phyloP scores from a whole-genome alignment of 352 stramenopile genomes.

The Phytopythium delawarense region DNA sequence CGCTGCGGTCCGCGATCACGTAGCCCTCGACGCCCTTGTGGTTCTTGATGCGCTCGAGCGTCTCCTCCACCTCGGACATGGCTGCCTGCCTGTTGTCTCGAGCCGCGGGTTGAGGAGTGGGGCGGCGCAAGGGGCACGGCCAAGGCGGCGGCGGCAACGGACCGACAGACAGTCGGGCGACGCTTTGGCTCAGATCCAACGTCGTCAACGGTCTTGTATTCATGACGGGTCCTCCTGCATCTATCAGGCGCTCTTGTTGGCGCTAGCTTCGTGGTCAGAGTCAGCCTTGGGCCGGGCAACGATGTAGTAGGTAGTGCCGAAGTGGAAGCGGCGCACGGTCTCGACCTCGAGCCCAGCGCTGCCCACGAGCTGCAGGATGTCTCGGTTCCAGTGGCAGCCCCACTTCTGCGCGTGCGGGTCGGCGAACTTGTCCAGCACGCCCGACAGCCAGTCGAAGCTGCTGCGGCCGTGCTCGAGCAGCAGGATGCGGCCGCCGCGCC shows the following conservation, averaged over 20 bases:
- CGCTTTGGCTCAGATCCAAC: not conserved
- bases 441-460: constrained; percentile 87
- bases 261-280: not conserved
- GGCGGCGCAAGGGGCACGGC: not conserved
- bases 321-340: constrained; percentile 90
- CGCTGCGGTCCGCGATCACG: constrained; percentile 91
- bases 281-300: constrained; percentile 37
- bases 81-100: not conserved
- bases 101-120: not conserved
- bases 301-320: constrained; percentile 94
- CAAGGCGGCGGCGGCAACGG: not conserved
- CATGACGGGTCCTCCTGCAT: not conserved
- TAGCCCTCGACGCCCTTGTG: constrained; percentile 94
- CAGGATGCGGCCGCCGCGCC: constrained; percentile 81
- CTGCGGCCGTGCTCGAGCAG: constrained; percentile 94
- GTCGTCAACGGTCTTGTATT: not conserved
- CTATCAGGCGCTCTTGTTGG: not conserved
- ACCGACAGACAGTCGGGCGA: not conserved
- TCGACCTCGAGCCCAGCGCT: constrained; percentile 83
- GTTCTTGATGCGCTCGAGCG: constrained; percentile 93
- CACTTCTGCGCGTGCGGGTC: constrained; percentile 91
- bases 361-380: constrained; percentile 89
- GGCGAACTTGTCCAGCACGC: constrained; percentile 92
- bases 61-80: constrained; percentile 93
- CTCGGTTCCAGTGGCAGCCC: constrained; percentile 96